These are phyloP conservation scores for Ganoderma resinaceum DNA, from an alignment of 1,284 basidiomycete genomes.

Conservation along the genomic window DNA sequence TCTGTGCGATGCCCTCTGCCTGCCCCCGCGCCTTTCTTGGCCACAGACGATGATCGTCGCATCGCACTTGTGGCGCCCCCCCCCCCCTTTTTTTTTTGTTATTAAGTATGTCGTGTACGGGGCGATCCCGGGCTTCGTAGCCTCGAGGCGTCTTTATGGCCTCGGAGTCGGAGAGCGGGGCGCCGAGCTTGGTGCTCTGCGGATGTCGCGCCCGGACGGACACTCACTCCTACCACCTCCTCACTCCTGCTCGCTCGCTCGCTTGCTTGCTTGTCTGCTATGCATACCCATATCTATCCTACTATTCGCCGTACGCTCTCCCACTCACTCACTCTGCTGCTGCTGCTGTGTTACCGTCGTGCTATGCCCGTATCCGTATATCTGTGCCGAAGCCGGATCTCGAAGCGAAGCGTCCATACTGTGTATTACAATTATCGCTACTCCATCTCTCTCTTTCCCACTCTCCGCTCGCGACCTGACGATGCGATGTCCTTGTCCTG, in stretches of 20 bases:
- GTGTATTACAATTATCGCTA: conserved; percentile 1
- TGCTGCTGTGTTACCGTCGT: neutral
- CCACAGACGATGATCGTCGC: conserved; percentile 6
- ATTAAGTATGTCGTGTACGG: conserved; percentile 17
- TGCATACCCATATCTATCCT: neutral
- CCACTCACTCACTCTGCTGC: too few relatives aligned
- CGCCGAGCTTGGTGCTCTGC: conserved; percentile 8
- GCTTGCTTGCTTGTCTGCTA: conserved; percentile 3
- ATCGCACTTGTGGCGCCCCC: neutral
- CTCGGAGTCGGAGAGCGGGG: conserved; percentile 1
- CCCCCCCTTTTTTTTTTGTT: conserved; percentile 9
- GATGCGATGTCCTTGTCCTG: neutral
- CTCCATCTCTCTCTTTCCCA: neutral
- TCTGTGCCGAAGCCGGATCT: neutral
- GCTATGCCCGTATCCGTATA: neutral
- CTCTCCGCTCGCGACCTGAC: neutral
- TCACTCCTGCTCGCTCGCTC: neutral
- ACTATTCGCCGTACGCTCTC: neutral
- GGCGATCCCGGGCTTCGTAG: conserved; percentile 1
- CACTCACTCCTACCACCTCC: conserved; percentile 14
- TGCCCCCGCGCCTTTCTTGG: neutral
- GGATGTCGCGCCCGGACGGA: conserved; percentile 21
- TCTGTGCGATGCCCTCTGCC: neutral
- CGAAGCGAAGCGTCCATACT: neutral
- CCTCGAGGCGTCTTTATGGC: conserved; percentile 2